Base-by-base conservation (phyloP, 2,329 filamentous ascomycete genomes). In the Claviceps citrina region DNA sequence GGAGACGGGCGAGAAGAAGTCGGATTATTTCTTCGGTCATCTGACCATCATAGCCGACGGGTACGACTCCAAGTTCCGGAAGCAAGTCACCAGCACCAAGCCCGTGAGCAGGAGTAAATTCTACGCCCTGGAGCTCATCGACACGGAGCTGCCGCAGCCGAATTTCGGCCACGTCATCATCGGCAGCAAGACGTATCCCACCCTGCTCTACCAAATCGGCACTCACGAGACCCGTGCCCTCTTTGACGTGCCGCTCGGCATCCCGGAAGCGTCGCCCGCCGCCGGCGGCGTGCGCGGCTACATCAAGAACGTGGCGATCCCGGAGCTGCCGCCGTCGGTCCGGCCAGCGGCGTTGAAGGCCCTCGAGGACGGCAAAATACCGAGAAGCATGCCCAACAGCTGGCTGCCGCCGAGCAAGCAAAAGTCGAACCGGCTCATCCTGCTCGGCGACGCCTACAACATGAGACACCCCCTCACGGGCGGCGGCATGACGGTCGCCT, bases 381-480 rank as follows among this genome's bases (percentile, higher is more conserved):
- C 85, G 13, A 62, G 62, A 46, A 84, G 77, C 50, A 98, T 98
- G 91, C 91, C 91, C 39, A 98, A 96, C 63, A 89, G 81, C 45
- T 98, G 83, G 70, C 74, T 98, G 2, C 87, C 91, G 5, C 76
- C 91, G 0, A 72, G 76, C 1, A 63, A 62, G 33, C 82, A 81
- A 44, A 53, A 52, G 3, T 44, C 54, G 33, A 61, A 60, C 34
- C 81, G 83, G 54, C 72, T 94, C 44, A 70, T 94, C 36, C 67
- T 98, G 27, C 71, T 96, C 7, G 91, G 91, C 43, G 91, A 98
- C 57, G 89, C 91, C 12, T 80, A 93, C 71, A 98, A 98, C 66
- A 98, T 98, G 91, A 83, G 91, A n/a, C 91, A 98, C 62, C 91
- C 91, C 2, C 71, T 98, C 10, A 98, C 91, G 0, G 91, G 91